These are phyloP conservation scores for Scheffersomyces lignosus DNA, from an alignment of 805 yeast species.

Conservation along the genomic window DNA sequence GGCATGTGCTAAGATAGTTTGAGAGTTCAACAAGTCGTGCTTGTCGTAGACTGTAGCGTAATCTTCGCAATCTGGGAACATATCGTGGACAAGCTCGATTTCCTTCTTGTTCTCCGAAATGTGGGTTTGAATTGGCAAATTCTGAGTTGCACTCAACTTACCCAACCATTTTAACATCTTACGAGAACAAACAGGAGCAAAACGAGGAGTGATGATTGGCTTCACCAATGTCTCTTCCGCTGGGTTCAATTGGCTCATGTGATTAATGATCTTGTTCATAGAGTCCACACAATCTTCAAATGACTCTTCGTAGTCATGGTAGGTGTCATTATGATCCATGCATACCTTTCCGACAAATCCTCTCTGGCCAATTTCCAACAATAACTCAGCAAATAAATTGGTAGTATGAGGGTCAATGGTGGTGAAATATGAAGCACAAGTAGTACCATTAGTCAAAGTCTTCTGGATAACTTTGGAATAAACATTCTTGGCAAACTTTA, in stretches of 20 bases:
- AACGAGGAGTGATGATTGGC: constrained; percentile 89
- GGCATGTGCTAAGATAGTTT: constrained; percentile 88
- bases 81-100: constrained; percentile 64
- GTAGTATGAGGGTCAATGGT: constrained; percentile 81
- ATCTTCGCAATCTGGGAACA: constrained; percentile 68
- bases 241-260: constrained; percentile 57
- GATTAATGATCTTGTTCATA: constrained; percentile 57
- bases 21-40: constrained; percentile 56
- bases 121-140: constrained; percentile 84
- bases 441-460: constrained; percentile 80
- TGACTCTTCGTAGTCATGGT: constrained; percentile 70
- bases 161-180: constrained; percentile 67
- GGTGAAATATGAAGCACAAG: constrained; percentile 89
- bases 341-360: constrained; percentile 93
- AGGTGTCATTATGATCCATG: constrained; percentile 74
- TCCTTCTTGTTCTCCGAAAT: constrained; percentile 80
- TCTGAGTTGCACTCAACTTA: constrained; percentile 43
- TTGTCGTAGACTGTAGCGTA: constrained; percentile 80
- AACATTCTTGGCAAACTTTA: constrained; percentile 55
- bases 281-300: constrained; percentile 52
- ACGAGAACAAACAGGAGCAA: constrained; percentile 84
- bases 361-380: constrained; percentile 71
- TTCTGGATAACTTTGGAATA: constrained; percentile 67
- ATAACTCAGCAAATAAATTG: constrained; percentile 70
- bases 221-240: constrained; percentile 44